phyloP scores from a whole-genome alignment of 768 basidiomycete genomes.

The Xanthoconium purpureum region DNA sequence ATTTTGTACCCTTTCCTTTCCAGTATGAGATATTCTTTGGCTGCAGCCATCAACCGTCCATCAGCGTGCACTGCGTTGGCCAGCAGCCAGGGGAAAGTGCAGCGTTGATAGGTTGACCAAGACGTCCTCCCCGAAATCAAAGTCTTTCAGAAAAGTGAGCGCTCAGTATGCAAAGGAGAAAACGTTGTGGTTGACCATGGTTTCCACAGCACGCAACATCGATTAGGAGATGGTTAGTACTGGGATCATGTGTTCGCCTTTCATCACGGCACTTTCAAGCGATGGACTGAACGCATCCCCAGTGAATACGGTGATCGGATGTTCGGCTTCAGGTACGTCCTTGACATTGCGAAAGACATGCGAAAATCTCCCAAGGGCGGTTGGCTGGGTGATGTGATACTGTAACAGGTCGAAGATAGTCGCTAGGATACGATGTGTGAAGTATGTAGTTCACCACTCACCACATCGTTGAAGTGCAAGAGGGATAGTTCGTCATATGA shows the following conservation, averaged over 20 bases:
- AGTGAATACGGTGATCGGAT: constrained; percentile 4
- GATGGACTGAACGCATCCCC: constrained; percentile 10
- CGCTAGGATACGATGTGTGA: not conserved
- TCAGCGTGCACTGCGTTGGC: constrained; percentile 8
- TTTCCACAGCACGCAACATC: constrained; percentile 9
- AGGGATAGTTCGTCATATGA: constrained; percentile 2
- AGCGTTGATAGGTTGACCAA: constrained; percentile 4
- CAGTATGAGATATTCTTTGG: constrained; percentile 7
- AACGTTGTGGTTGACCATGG: not conserved
- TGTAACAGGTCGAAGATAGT: not conserved
- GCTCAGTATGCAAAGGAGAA: not conserved
- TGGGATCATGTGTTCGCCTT: constrained; percentile 5
- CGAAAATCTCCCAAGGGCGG: constrained; percentile 1
- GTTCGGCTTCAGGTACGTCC: not conserved
- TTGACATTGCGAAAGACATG: constrained; percentile 3
- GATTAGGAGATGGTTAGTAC: constrained; percentile 7
- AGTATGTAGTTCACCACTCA: not conserved
- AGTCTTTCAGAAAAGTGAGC: not conserved
- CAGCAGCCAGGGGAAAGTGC: constrained; percentile 10
- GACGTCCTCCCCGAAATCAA: constrained; percentile 8
- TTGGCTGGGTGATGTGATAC: constrained; percentile 10
- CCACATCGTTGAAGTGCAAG: constrained; percentile 8
- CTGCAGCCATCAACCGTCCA: not conserved
- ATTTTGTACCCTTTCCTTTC: constrained; percentile 5
- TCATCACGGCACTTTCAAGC: constrained; percentile 5